Evolutionary conservation across 495 filamentous ascomycete genomes (phyloP).

Genomic region (Halenospora varia): DNA sequence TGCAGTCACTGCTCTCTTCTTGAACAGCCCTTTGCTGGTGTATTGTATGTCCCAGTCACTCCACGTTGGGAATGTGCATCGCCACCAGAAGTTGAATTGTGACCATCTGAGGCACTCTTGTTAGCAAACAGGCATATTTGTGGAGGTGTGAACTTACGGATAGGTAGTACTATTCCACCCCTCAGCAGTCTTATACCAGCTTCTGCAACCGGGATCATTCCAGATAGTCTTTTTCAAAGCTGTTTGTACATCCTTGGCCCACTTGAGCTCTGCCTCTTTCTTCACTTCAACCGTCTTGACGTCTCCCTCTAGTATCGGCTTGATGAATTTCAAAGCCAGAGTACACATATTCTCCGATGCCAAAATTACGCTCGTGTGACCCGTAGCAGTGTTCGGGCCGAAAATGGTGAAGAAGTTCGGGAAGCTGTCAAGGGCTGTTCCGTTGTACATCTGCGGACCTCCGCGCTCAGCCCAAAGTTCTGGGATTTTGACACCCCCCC

Average conservation of each 20-base stretch:
- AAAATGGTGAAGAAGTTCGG: constrained; percentile 68
- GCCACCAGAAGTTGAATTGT: constrained; percentile 43
- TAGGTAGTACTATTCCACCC: constrained; percentile 59
- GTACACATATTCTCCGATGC: constrained; percentile 56
- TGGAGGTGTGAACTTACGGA: constrained; percentile 41
- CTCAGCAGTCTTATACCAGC: constrained; percentile 52
- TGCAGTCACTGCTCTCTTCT: constrained; percentile 18
- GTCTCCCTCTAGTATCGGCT: constrained; percentile 43
- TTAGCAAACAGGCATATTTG: constrained; percentile 2
- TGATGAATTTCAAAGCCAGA: constrained; percentile 47
- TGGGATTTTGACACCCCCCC: constrained; percentile 42
- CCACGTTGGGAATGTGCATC: constrained; percentile 55
- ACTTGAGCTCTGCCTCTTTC: constrained; percentile 49
- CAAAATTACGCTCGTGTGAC: constrained; percentile 59
- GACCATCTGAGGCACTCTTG: constrained; percentile 37
- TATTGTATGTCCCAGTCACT: constrained; percentile 49
- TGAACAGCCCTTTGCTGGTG: constrained; percentile 40
- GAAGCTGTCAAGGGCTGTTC: constrained; percentile 60
- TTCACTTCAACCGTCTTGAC: constrained; percentile 34
- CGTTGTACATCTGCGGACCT: constrained; percentile 57
- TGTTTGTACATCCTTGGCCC: constrained; percentile 49
- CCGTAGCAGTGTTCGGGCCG: constrained; percentile 62
- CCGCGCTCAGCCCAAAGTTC: constrained; percentile 50
- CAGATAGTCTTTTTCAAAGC: constrained; percentile 50
- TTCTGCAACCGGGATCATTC: constrained; percentile 46